A percentile compares a stretch with the other conserved stretches of the same genome.
phyloP scores from a whole-genome alignment of 371 early-diverging fungal genomes.

The Rhizopus arrhizus region DNA sequence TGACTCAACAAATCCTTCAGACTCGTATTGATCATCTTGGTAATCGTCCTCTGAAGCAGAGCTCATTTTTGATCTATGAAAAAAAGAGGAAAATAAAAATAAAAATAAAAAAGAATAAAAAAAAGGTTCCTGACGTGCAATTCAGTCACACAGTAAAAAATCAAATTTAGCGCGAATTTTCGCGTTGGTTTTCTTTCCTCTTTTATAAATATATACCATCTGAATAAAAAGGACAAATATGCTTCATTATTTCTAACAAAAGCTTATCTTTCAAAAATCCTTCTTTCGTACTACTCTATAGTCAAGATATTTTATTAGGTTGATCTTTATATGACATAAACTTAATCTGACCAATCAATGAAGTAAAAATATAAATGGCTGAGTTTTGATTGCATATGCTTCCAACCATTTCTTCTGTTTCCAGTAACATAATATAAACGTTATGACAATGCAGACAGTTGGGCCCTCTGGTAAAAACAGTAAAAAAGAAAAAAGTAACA shows the following conservation, averaged over 20 bases:
- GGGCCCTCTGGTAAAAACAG: slow-evolving; percentile 33
- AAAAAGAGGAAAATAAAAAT: slow-evolving; percentile 1
- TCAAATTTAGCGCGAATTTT: too few relatives aligned
- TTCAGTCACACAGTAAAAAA: background rate
- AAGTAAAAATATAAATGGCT: background rate
- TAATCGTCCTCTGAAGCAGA: slow-evolving; percentile 19
- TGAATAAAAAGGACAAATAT: background rate
- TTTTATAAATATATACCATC: too few relatives aligned
- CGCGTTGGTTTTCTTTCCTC: too few relatives aligned
- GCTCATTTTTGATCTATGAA: slow-evolving; percentile 12
- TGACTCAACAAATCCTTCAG: slow-evolving; percentile 21
- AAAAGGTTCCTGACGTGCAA: background rate
- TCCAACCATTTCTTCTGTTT: background rate
- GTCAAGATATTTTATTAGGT: too few relatives aligned
- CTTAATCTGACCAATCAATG: too few relatives aligned
- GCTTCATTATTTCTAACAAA: background rate
- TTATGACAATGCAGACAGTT: slow-evolving; percentile 33
- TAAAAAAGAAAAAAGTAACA: background rate
- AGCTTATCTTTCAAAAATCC: too few relatives aligned
- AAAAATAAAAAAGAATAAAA: background rate
- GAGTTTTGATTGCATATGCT: background rate
- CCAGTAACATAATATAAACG: background rate
- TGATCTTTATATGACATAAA: too few relatives aligned
- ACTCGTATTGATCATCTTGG: slow-evolving; percentile 10
- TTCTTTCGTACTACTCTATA: too few relatives aligned